Conservation (phyloP, 2,329 filamentous ascomycete species). For the Purpureocillium takamizusanense region DNA sequence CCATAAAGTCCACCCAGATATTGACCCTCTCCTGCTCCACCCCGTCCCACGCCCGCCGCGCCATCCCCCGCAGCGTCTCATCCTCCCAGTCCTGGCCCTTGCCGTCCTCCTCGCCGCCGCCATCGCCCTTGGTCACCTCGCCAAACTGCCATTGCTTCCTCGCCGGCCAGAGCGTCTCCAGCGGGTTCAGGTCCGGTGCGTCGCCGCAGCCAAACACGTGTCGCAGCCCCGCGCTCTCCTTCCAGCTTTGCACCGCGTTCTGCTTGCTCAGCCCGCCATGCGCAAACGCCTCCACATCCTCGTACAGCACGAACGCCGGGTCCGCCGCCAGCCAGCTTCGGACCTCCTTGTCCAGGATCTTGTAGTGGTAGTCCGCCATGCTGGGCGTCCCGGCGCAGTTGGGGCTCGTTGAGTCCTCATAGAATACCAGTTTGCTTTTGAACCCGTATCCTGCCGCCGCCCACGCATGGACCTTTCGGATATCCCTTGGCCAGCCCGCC, state of each 20-base stretch:
- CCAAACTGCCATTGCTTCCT: slow-evolving; percentile 22
- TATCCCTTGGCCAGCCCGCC: slow-evolving; percentile 21
- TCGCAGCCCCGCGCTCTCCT: slow-evolving; percentile 20
- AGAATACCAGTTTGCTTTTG: slow-evolving; percentile 28
- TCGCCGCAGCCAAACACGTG: slow-evolving; percentile 26
- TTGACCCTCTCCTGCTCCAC: slow-evolving; percentile 22
- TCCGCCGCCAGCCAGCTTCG: slow-evolving; percentile 19
- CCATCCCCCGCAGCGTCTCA: slow-evolving; percentile 20
- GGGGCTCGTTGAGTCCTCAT: slow-evolving; percentile 24
- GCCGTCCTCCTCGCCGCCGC: too few relatives aligned
- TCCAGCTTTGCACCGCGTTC: slow-evolving; percentile 26
- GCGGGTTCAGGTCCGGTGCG: slow-evolving; percentile 25
- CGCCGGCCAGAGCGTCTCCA: slow-evolving; percentile 24
- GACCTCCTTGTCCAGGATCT: slow-evolving; percentile 22
- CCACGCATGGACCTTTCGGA: slow-evolving; percentile 25
- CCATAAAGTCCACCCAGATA: slow-evolving; percentile 28
- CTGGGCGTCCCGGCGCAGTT: slow-evolving; percentile 21
- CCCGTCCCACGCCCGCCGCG: slow-evolving; percentile 17
- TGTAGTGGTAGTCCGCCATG: slow-evolving; percentile 25
- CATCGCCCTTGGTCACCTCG: slow-evolving; percentile 6
- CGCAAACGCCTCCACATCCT: slow-evolving; percentile 25
- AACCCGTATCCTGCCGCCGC: slow-evolving; percentile 24
- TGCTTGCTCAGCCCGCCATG: slow-evolving; percentile 25
- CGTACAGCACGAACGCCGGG: slow-evolving; percentile 21
- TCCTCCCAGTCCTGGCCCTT: slow-evolving; percentile 20